Conservation (phyloP, 108 stramenopile genomes). For the Mediolabrus comicus region DNA sequence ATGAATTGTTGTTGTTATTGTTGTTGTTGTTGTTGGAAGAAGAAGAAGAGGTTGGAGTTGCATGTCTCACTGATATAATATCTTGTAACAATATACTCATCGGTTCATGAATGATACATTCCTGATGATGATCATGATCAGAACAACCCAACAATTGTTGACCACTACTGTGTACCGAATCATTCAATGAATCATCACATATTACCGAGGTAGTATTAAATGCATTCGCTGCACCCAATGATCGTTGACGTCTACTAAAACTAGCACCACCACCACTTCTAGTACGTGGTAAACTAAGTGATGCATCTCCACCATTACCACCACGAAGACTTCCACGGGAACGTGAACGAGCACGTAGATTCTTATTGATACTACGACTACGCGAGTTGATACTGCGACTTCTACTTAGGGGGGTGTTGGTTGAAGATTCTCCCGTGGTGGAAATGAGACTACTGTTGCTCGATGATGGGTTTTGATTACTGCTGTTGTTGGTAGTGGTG, state of each 20-base stretch:
- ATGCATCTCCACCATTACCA: background rate
- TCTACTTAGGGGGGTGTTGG: background rate
- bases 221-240: background rate
- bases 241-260: background rate
- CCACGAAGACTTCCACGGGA: background rate
- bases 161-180: background rate
- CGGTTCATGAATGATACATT: background rate
- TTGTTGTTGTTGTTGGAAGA: too few relatives aligned
- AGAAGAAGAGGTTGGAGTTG: background rate
- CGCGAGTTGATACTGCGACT: background rate
- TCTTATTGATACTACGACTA: background rate
- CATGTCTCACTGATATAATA: background rate
- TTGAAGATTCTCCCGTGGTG: conserved; percentile 2
- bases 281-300: background rate
- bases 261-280: background rate
- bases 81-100: background rate
- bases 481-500: background rate
- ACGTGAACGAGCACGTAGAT: background rate
- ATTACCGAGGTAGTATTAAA: background rate
- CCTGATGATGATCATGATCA: background rate
- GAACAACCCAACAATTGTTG: background rate
- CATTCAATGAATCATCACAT: background rate
- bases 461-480: too few relatives aligned
- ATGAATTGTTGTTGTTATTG: background rate
- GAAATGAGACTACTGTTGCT: background rate